Conservation (phyloP, 2,329 filamentous ascomycete genomes). For the Aspergillus sp. region DNA sequence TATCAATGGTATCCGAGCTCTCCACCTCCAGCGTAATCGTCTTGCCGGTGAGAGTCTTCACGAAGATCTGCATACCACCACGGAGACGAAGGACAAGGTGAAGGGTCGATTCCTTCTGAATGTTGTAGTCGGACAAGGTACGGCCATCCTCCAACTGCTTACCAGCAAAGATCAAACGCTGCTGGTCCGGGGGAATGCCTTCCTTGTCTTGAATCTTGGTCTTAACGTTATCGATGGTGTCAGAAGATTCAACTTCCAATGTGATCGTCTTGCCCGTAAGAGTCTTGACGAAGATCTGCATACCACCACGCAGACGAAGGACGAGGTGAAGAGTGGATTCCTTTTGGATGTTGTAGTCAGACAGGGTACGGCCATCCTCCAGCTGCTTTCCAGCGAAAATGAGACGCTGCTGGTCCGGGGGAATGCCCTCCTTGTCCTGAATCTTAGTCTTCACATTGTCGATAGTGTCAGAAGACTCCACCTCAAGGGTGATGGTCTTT, state of each 20-base stretch:
- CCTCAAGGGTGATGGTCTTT: constrained; percentile 68
- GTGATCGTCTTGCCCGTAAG: constrained; percentile 89
- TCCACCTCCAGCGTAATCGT: constrained; percentile 71
- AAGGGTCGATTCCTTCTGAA: constrained; percentile 85
- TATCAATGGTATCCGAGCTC: constrained; percentile 69
- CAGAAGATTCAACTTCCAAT: constrained; percentile 81
- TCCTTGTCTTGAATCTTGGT: constrained; percentile 79
- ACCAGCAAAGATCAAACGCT: constrained; percentile 88
- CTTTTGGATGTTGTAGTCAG: constrained; percentile 96
- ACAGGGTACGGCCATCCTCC: constrained; percentile 87
- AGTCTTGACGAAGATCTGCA: constrained; percentile 61
- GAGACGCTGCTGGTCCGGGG: constrained; percentile 90
- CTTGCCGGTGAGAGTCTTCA: constrained; percentile 78
- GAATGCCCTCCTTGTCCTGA: constrained; percentile 96
- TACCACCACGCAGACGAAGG: constrained; percentile 82
- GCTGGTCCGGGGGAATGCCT: constrained; percentile 91
- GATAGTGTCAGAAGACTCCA: constrained; percentile 79
- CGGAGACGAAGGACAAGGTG: constrained; percentile 79
- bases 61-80: constrained; percentile 83
- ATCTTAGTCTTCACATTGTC: constrained; percentile 98
- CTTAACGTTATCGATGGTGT: constrained; percentile 95
- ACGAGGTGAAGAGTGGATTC: constrained; percentile 84
- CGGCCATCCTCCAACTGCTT: constrained; percentile 93
- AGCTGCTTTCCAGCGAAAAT: constrained; percentile 97
- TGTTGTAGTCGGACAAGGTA: constrained; percentile 93